These are phyloP conservation scores for Phascolomyces articulosus DNA, from an alignment of 371 early-diverging fungal genomes.

Conservation along the genomic window DNA sequence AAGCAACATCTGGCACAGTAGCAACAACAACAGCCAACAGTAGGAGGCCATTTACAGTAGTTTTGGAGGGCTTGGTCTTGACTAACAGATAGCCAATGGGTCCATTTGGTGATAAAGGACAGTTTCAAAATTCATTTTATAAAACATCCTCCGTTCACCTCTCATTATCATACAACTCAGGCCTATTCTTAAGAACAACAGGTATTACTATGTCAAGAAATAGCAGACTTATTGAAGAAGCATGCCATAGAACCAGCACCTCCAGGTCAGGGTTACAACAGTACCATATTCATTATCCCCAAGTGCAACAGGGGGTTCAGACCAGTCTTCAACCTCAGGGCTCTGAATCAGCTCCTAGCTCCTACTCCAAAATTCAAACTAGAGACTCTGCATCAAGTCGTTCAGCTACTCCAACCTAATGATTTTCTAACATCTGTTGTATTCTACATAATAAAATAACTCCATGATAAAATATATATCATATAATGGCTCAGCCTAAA, in stretches of 20 bases:
- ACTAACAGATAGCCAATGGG: not conserved
- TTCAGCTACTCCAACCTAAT: conserved; percentile 16
- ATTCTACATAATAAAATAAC: too few relatives aligned
- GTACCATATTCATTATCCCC: conserved; percentile 25
- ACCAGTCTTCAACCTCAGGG: conserved; percentile 27
- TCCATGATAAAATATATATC: too few relatives aligned
- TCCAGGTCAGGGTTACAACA: conserved; percentile 12
- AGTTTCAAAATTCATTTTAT: not conserved
- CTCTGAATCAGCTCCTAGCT: conserved; percentile 22
- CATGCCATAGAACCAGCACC: conserved; percentile 12
- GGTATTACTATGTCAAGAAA: conserved; percentile 1
- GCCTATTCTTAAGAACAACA: not conserved
- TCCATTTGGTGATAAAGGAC: not conserved
- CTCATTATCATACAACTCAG: not conserved
- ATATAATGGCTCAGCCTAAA: too few relatives aligned
- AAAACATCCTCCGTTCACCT: not conserved
- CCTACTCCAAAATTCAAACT: conserved; percentile 24
- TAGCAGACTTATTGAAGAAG: conserved; percentile 7
- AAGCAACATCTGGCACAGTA: not conserved
- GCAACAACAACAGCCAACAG: not conserved
- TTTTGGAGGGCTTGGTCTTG: not conserved
- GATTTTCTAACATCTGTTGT: conserved; percentile 21
- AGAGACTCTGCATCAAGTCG: conserved; percentile 24
- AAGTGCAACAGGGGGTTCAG: conserved; percentile 22
- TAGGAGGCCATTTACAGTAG: not conserved